phyloP scores from a whole-genome alignment of 1,284 basidiomycete genomes.

The Grifola frondosa region DNA sequence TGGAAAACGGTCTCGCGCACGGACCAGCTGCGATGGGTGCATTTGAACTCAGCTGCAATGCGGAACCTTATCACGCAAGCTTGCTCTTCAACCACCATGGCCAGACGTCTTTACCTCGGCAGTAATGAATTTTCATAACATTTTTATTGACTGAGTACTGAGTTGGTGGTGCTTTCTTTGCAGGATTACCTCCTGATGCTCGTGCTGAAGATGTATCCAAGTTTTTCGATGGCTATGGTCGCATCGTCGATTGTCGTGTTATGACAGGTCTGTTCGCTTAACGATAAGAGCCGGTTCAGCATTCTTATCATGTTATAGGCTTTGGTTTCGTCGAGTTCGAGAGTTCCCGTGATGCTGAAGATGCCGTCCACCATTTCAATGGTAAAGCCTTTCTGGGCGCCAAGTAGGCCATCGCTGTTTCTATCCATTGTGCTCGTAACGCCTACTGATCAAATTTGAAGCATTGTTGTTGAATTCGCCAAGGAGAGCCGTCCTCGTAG shows the following conservation, averaged over 20 bases:
- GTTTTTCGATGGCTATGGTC: slow-evolving; percentile 85
- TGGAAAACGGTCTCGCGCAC: slow-evolving; percentile 23
- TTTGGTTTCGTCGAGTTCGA: slow-evolving; percentile 97
- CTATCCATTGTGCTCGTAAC: not conserved
- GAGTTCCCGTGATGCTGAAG: slow-evolving; percentile 87
- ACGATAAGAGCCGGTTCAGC: not conserved
- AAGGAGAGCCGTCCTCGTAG: slow-evolving; percentile 85
- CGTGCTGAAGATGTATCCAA: slow-evolving; percentile 79
- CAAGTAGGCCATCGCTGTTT: slow-evolving; percentile 50
- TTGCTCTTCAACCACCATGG: slow-evolving; percentile 59
- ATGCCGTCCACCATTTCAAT: slow-evolving; percentile 83
- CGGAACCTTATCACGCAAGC: slow-evolving; percentile 26
- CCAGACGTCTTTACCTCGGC: slow-evolving; percentile 81
- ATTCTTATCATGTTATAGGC: slow-evolving; percentile 40
- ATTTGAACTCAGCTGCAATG: slow-evolving; percentile 22
- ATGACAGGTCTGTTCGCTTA: slow-evolving; percentile 74
- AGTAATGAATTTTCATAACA: slow-evolving; percentile 50
- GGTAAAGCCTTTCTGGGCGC: slow-evolving; percentile 87
- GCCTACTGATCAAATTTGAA: slow-evolving; percentile 32
- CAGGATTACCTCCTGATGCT: slow-evolving; percentile 77
- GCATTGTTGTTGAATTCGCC: slow-evolving; percentile 89
- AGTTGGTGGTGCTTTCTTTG: not conserved
- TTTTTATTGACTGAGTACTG: not conserved
- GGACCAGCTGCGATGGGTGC: slow-evolving; percentile 24
- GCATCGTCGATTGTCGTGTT: slow-evolving; percentile 86